Percentiles rank a stretch among this genome's conserved stretches.
These are phyloP conservation scores for Leishmania tarentolae DNA, from an alignment of 208 protist genomes.

Conservation along the genomic window DNA sequence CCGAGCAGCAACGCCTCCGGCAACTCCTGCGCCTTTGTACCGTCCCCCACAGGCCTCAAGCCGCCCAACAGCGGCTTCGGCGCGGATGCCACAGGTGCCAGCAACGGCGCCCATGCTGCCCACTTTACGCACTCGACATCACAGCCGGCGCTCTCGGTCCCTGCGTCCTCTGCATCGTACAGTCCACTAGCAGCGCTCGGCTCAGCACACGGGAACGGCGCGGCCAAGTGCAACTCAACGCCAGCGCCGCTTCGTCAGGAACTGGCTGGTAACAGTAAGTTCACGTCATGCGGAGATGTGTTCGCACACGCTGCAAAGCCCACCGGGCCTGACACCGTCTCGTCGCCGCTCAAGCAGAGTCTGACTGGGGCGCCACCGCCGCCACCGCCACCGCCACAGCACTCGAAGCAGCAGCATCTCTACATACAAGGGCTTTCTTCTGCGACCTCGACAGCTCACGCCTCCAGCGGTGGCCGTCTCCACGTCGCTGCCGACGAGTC, in stretches of 20 bases:
- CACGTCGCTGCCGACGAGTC: background rate
- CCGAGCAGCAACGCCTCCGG: background rate
- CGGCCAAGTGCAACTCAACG: background rate
- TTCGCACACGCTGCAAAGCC: background rate
- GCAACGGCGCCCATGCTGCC: background rate
- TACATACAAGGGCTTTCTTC: background rate
- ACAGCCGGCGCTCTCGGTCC: background rate
- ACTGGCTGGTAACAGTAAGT: background rate
- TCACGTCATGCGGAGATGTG: background rate
- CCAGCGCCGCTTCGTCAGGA: background rate
- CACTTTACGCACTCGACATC: background rate
- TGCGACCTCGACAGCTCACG: background rate
- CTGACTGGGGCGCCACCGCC: background rate
- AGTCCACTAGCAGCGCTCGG: background rate
- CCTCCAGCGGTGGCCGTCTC: background rate
- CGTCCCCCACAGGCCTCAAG: background rate
- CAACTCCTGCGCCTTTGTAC: background rate
- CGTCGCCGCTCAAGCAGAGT: background rate
- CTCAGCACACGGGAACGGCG: background rate
- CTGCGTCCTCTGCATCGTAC: constrained; percentile 5
- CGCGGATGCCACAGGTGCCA: background rate
- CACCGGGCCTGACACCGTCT: background rate
- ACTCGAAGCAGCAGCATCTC: background rate
- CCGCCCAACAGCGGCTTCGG: background rate
- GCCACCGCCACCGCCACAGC: background rate